A percentile compares a stretch with the other conserved stretches of the same genome.
These are phyloP conservation scores for Vaccinium myrtillus DNA, from an alignment of 148 eudicot species.

Conservation along the genomic window DNA sequence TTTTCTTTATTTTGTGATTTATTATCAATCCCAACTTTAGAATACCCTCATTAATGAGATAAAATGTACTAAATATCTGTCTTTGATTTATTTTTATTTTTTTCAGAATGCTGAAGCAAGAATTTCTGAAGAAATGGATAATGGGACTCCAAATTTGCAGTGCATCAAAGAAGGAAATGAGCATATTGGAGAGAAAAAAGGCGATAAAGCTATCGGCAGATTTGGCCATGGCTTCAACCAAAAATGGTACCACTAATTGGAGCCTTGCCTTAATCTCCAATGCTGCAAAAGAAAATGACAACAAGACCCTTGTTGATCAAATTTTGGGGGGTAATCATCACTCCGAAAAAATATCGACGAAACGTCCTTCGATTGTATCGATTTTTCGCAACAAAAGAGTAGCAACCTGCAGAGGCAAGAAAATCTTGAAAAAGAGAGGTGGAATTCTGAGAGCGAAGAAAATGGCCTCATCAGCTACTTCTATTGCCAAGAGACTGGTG, in stretches of 20 bases:
- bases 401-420: conserved; percentile 28
- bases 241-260: conserved; percentile 42
- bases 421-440: conserved; percentile 29
- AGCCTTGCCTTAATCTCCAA: conserved; percentile 51
- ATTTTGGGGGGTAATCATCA: conserved; percentile 17
- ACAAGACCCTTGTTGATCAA: conserved; percentile 23
- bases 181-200: conserved; percentile 51
- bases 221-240: conserved; percentile 71
- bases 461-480: conserved; percentile 18
- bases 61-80: not conserved
- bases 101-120: conserved; percentile 45
- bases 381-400: conserved; percentile 15
- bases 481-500: conserved; percentile 54
- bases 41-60: not conserved
- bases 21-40: not conserved
- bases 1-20: not conserved
- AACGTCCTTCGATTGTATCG: not conserved
- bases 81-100: not conserved
- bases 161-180: conserved; percentile 43
- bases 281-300: conserved; percentile 29
- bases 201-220: conserved; percentile 72
- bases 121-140: conserved; percentile 65
- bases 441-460: conserved; percentile 15
- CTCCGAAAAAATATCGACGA: not conserved
- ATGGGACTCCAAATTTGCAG: conserved; percentile 45